Conservation (phyloP, 2,329 filamentous ascomycete species). For the Diaporthe nobilis region DNA sequence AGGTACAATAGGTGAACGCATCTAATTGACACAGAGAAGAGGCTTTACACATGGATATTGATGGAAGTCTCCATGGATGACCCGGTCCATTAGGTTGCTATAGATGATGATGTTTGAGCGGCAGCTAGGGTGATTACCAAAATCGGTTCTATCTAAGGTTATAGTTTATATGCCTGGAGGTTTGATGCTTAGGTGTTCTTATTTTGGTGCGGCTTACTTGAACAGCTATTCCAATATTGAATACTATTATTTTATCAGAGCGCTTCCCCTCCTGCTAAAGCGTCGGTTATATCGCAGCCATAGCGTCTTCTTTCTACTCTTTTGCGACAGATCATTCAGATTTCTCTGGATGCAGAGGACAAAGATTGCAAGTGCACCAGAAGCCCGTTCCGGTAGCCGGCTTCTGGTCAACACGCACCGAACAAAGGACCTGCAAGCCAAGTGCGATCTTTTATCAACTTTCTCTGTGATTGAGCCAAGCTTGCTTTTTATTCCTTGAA, state of each 20-base stretch:
- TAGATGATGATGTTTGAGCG: background rate
- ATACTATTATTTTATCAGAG: background rate
- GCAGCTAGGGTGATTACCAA: background rate
- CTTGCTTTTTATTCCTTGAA: background rate
- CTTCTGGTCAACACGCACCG: background rate
- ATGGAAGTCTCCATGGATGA: background rate
- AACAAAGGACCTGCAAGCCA: background rate
- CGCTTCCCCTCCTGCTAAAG: background rate
- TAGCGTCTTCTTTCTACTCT: too few relatives aligned
- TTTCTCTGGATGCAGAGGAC: background rate
- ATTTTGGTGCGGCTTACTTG: background rate
- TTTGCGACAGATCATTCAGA: background rate
- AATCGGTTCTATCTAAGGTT: too few relatives aligned
- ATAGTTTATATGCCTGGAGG: background rate
- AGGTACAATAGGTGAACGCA: background rate
- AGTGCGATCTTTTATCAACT: background rate
- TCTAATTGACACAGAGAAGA: background rate
- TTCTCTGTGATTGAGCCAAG: background rate
- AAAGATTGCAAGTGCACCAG: background rate
- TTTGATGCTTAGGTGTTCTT: background rate
- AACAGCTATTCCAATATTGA: background rate
- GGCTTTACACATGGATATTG: background rate
- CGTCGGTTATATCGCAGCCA: background rate
- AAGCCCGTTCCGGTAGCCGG: background rate
- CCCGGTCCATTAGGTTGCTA: background rate